Evolutionary conservation across 2,329 filamentous ascomycete genomes (phyloP), one percentile per base, ranked within the genome.

Genomic region (Arthrobotrys conoides): DNA sequence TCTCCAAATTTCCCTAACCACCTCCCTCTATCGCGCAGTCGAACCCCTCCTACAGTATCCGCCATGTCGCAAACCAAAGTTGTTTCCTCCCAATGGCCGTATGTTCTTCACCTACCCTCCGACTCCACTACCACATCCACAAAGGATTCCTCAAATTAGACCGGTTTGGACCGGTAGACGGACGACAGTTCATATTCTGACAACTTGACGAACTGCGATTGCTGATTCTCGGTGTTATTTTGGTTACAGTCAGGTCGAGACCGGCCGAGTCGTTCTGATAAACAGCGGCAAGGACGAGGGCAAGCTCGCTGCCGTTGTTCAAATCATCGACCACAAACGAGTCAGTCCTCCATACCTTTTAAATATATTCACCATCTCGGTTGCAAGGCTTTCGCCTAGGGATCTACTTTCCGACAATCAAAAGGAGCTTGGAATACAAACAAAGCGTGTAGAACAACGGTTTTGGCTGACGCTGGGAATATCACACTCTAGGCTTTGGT

Each of bases 301-400:
- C 88, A 93, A 93, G 86, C 90, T 98, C 84, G 96, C 94, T 84
- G 89, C 91, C 84, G 95, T 99, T 85, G 94, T 97, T 87, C 95
- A 99, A 91, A 98, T 99, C 87, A 96, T 99, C 88, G 96, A 99
- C 89, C 95, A 99, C 92, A 97, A 97, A 91, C 94, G 96, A 88
- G 96, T 99, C 97, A 86, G 96, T 93, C 85, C 69, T 71, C 71
- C 63, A 46, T 38, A 53, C 38, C 76, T 65, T 46, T 69, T 22
- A 22, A 36, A 44, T 66, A 20, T 18, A 20, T 16, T 41, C 46
- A 73, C 22, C 69, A 14, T 36, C 18, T 33, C 33, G 22, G 38
- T 48, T 14, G n/a, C 41, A 24, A 61, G 18, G 3, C 48, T 33
- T 48, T 27, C 22, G 3, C 33, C 63, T 51, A 18, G 67, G 46